phyloP scores from a whole-genome alignment of 805 yeast species.

The Saccharomyces eubayanus region DNA sequence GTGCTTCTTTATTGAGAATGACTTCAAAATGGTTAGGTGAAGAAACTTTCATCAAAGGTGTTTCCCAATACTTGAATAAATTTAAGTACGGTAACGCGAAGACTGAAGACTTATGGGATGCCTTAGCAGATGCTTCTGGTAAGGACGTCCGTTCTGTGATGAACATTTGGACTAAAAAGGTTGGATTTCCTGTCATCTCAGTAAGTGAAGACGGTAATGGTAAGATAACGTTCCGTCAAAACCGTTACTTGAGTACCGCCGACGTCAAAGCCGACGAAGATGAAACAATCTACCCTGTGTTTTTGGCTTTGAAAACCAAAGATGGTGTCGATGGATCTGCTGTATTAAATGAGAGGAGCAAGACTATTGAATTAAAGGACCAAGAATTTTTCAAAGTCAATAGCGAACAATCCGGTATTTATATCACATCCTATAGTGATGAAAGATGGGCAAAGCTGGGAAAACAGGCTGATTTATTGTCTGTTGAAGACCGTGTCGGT shows the following conservation, averaged over 20 bases:
- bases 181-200: conserved; percentile 67
- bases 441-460: conserved; percentile 66
- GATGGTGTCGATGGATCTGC: conserved; percentile 53
- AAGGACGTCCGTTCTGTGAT: conserved; percentile 63
- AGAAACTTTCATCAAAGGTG: conserved; percentile 70
- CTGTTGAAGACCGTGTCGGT: conserved; percentile 73
- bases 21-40: conserved; percentile 73
- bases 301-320: conserved; percentile 52
- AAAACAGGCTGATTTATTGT: conserved; percentile 44
- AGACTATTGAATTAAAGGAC: conserved; percentile 37
- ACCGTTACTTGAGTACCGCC: conserved; percentile 68
- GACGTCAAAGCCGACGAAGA: conserved; percentile 74
- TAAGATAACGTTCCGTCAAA: conserved; percentile 52
- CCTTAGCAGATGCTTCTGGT: conserved; percentile 61
- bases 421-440: conserved; percentile 61
- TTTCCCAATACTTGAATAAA: conserved; percentile 63
- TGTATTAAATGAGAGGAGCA: conserved; percentile 45
- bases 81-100: conserved; percentile 73
- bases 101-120: conserved; percentile 71
- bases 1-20: conserved; percentile 74
- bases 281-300: conserved; percentile 58
- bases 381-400: conserved; percentile 57
- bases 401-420: conserved; percentile 66
- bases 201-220: conserved; percentile 48
- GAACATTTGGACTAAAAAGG: conserved; percentile 74